These are phyloP conservation scores for Hyphopichia khmerensis DNA, from an alignment of 1,139 yeast species.

Conservation along the genomic window DNA sequence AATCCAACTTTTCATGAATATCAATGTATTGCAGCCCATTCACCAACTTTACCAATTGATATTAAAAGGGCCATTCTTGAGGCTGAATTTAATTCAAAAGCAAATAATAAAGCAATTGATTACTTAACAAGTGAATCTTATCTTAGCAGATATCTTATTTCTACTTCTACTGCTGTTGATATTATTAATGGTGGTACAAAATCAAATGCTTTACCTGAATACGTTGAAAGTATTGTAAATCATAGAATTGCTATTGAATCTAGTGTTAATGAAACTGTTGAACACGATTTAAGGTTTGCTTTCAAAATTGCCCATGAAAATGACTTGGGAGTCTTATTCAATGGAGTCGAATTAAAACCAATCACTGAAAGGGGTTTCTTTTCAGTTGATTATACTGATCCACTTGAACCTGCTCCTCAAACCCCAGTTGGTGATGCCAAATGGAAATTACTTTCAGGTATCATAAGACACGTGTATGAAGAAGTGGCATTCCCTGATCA, in stretches of 20 bases:
- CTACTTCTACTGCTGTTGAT: conserved; percentile 36
- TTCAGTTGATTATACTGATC: conserved; percentile 27
- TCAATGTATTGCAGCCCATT: conserved; percentile 40
- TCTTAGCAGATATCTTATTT: conserved; percentile 22
- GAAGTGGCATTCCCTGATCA: conserved; percentile 34
- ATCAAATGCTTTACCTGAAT: conserved; percentile 37
- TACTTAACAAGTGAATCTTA: conserved; percentile 12
- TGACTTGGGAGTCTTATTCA: conserved; percentile 35
- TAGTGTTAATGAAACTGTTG: conserved; percentile 19
- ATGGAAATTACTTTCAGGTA: conserved; percentile 55
- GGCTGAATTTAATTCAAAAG: conserved; percentile 21
- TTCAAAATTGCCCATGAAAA: conserved; percentile 26
- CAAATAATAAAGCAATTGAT: conserved; percentile 23
- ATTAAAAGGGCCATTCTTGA: conserved; percentile 23
- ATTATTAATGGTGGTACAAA: conserved; percentile 35
- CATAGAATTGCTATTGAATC: conserved; percentile 34
- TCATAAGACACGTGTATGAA: conserved; percentile 54
- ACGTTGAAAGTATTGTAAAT: conserved; percentile 25
- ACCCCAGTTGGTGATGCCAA: conserved; percentile 45
- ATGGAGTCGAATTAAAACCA: conserved; percentile 24
- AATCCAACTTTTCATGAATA: conserved; percentile 41
- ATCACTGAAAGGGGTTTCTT: conserved; percentile 41
- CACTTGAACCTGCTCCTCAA: conserved; percentile 57
- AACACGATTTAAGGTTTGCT: conserved; percentile 22
- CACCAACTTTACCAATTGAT: conserved; percentile 17